These are phyloP conservation scores for Neurospora sp. DNA, from an alignment of 495 filamentous ascomycete species.

Conservation along the genomic window DNA sequence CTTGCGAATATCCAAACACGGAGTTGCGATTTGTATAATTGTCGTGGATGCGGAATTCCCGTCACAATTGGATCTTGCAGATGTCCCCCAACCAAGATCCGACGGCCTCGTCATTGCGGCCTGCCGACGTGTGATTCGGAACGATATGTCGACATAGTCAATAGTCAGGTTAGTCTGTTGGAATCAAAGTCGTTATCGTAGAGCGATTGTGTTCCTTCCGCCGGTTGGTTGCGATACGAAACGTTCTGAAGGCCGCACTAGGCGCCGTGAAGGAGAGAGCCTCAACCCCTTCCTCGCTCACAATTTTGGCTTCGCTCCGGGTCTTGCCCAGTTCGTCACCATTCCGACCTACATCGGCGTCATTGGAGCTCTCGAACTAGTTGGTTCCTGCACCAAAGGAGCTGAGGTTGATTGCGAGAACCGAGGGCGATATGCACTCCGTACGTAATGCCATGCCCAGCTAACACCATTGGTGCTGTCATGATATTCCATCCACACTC, in stretches of 20 bases:
- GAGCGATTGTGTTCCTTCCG: neutral
- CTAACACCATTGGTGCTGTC: neutral
- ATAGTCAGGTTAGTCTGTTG: neutral
- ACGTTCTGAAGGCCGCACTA: neutral
- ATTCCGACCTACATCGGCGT: neutral
- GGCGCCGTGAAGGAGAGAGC: neutral
- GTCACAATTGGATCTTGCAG: neutral
- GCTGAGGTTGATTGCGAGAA: neutral
- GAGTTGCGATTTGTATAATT: neutral
- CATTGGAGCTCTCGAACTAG: neutral
- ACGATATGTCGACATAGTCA: neutral
- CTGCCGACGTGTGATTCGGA: neutral
- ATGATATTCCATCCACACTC: neutral
- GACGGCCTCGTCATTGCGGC: neutral
- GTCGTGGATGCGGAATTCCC: neutral
- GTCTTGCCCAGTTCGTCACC: neutral
- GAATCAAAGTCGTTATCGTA: neutral
- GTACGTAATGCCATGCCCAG: neutral
- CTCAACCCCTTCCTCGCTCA: neutral
- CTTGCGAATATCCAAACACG: neutral
- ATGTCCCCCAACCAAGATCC: neutral
- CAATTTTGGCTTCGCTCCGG: neutral
- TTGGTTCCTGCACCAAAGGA: neutral
- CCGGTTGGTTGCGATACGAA: neutral
- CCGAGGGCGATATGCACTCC: neutral